Evolutionary conservation across 1,139 yeast genomes (phyloP), one percentile per base, ranked within the genome.

Genomic region (Yamadazyma siamensis): DNA sequence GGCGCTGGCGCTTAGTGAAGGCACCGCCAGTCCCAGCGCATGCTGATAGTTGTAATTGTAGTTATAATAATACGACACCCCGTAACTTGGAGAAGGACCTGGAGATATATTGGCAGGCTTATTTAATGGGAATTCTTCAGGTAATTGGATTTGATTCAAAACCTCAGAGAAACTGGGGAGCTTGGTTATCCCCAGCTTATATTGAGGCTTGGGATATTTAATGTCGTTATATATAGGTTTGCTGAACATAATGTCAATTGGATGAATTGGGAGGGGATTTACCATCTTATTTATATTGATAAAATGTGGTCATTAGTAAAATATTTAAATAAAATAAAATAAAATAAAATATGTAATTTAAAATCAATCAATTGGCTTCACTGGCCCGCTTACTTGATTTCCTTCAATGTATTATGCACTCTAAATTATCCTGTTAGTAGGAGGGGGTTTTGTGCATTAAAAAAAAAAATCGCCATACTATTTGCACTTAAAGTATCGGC

Each of bases 121-220:
- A 20, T 34, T 37, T 17, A 46, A 37, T 23, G 48, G 48, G 34
- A 53, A 50, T 29, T 57, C 63, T 11, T 43, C 49, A 4, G 64
- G 61, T 28, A 57, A 47, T 17, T 66, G 68, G 17, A 64, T 59
- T 18, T 61, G 54, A 1, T 65, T 61, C 15, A 64, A 38, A 30
- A 64, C 52, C 41, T 64, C 71, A 31, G 41, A 57, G 42, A 64
- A 64, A 8, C 67, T 60, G 7, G 71, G 71, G 26, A 64, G 49
- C 18, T 46, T 43, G 4, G 51, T 41, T 15, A 30, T 28, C 17
- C 27, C 34, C 23, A 21, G 32, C 12, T 38, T 36, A 25, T 43
- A 41, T 27, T 43, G 44, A n/a, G 47, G 47, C 31, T 43, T 44
- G 11, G 48, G 47, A 26, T 44, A 41, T 18, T 40, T 37, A 5